Base-by-base conservation (phyloP, 1,284 basidiomycete genomes). In the Sporisorium iseilematis-ciliati region DNA sequence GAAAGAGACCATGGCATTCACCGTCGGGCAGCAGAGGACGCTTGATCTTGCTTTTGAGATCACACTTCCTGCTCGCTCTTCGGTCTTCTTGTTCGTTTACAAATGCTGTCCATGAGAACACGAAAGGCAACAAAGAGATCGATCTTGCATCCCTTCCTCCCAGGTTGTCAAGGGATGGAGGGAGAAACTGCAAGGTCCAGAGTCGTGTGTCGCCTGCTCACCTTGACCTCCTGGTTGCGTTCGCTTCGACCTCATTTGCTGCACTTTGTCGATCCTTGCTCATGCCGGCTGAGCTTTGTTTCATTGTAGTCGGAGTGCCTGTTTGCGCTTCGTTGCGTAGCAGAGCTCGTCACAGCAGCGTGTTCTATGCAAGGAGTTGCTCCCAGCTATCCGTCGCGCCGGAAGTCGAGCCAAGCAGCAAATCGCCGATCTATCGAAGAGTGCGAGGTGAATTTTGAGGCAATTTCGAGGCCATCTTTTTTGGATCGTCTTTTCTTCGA, bases 311-410 rank as follows among this genome's bases (percentile, higher is more conserved):
- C 11, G 8, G 38, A 14, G 6, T 23, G 33, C 35, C 46, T 25
- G 7, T 14, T 31, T 11, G 26, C 29, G 26, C 25, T 48, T n/a
- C 20, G 45, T 26, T 26, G 25, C 21, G 14, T 46, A 12, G 45
- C 46, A 31, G 31, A 7, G 18, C 25, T 49, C 29, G 12, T 38
- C 35, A 16, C 18, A 20, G 48, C 48, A 11, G 7, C 61, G 48
- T 54, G 53, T 70, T 70, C 62, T 35, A 70, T 70, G 67, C 54
- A 70, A 70, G 67, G 67, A 46, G 61, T 20, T 51, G 26, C 14
- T 10, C 6, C 12, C 49, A 35, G 14, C 16, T 41, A 49, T 49
- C 40, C 23, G 45, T 50, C 20, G 33, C 49, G 49, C 49, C 20
- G 31, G 29, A 7, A 49, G 18, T 25, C 46, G 35, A 38, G 35